Conservation (phyloP, 2,329 filamentous ascomycete species). For the Tolypocladium tropicale region DNA sequence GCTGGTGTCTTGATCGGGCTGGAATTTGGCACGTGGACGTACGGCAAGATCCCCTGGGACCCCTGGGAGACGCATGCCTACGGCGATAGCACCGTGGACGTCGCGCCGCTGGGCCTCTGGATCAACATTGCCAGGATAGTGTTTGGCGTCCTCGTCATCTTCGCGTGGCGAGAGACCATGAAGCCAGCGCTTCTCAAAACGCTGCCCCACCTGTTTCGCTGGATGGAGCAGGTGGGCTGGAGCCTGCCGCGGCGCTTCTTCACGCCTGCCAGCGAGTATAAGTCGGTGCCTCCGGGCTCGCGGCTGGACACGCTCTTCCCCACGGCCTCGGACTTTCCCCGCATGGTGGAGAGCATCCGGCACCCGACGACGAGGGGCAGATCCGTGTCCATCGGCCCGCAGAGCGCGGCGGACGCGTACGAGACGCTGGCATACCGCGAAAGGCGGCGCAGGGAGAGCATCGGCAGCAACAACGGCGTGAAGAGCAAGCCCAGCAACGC, state of each 20-base stretch:
- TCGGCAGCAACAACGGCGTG: slow-evolving; percentile 39
- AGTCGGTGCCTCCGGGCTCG: slow-evolving; percentile 62
- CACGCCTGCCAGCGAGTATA: slow-evolving; percentile 81
- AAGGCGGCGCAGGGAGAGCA: slow-evolving; percentile 43
- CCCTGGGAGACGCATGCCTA: slow-evolving; percentile 33
- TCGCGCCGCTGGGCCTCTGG: slow-evolving; percentile 55
- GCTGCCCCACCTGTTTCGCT: slow-evolving; percentile 78
- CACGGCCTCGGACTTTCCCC: slow-evolving; percentile 75
- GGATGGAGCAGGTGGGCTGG: slow-evolving; percentile 70
- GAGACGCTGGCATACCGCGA: slow-evolving; percentile 90
- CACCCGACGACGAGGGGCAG: slow-evolving; percentile 61
- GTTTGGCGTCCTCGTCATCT: slow-evolving; percentile 72
- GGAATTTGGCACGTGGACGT: slow-evolving; percentile 77
- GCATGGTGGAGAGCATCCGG: slow-evolving; percentile 70
- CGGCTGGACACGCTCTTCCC: slow-evolving; percentile 78
- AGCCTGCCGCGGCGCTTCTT: slow-evolving; percentile 85
- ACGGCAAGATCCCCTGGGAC: slow-evolving; percentile 42
- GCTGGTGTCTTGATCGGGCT: slow-evolving; percentile 81
- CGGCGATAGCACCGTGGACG: slow-evolving; percentile 48
- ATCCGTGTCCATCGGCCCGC: slow-evolving; percentile 82
- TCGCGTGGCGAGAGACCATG: slow-evolving; percentile 81
- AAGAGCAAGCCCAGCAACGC: slow-evolving; percentile 31
- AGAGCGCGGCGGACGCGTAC: slow-evolving; percentile 93
- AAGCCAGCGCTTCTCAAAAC: slow-evolving; percentile 71
- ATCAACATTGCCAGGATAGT: slow-evolving; percentile 58